Conservation (phyloP, 2,329 filamentous ascomycete species). For the Zasmidium angulare region DNA sequence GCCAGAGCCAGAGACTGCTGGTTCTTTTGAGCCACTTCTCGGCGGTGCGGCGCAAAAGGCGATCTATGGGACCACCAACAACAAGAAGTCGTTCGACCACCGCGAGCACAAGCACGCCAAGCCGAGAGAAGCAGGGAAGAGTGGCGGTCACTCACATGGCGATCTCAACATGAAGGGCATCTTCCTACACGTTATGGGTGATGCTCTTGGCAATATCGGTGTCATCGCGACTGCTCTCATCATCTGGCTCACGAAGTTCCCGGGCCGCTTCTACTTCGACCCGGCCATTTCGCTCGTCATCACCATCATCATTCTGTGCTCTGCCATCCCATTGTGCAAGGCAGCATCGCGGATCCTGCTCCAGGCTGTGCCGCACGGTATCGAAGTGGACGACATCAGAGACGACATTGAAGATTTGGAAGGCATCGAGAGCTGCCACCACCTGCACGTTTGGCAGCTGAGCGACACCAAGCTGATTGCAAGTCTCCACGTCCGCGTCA, state of each 20-base stretch:
- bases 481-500: slow-evolving; percentile 88
- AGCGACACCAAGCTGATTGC: slow-evolving; percentile 93
- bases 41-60: slow-evolving; percentile 34
- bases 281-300: slow-evolving; percentile 92
- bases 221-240: slow-evolving; percentile 80
- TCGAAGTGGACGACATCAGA: slow-evolving; percentile 85
- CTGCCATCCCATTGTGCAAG: slow-evolving; percentile 74
- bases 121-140: slow-evolving; percentile 59
- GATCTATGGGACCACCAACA: slow-evolving; percentile 28
- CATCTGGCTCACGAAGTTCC: slow-evolving; percentile 86
- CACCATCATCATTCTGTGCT: slow-evolving; percentile 71
- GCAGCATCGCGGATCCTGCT: slow-evolving; percentile 85
- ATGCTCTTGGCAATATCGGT: slow-evolving; percentile 82
- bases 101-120: slow-evolving; percentile 75
- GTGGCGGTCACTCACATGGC: slow-evolving; percentile 72
- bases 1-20: slow-evolving; percentile 46
- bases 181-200: slow-evolving; percentile 71
- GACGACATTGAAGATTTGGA: slow-evolving; percentile 84
- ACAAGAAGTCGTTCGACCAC: slow-evolving; percentile 38
- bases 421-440: slow-evolving; percentile 87
- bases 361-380: slow-evolving; percentile 86
- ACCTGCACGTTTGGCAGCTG: slow-evolving; percentile 96
- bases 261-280: slow-evolving; percentile 83
- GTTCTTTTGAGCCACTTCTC: slow-evolving; percentile 19
- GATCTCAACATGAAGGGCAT: slow-evolving; percentile 93